A percentile compares a stretch with the other conserved stretches of the same genome.
These are phyloP conservation scores for Pachysandra terminalis DNA, from an alignment of 164 flowering plant species.

Conservation along the genomic window DNA sequence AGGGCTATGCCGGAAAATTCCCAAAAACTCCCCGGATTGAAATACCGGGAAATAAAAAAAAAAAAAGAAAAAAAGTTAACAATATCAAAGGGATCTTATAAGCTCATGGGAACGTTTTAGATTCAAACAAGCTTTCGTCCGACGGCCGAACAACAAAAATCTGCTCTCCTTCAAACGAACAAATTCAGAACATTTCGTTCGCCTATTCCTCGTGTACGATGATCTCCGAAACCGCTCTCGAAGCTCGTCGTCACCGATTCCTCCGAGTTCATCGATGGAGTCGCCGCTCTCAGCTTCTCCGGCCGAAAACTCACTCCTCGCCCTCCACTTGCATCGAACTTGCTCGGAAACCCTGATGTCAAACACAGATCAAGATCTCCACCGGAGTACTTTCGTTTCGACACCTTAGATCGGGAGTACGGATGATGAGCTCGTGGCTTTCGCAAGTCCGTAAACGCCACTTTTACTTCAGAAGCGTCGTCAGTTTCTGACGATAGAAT, in stretches of 20 bases:
- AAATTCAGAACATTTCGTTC: conserved; percentile 34
- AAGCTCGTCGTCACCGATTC: conserved; percentile 59
- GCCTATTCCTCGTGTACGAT: conserved; percentile 2
- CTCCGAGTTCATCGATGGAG: conserved; percentile 71
- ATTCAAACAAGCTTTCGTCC: not conserved
- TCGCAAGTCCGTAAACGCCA: conserved; percentile 20
- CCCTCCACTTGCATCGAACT: not conserved
- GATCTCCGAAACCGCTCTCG: conserved; percentile 22
- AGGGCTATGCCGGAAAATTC: too few relatives aligned
- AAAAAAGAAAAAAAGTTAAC: not conserved
- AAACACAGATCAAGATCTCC: conserved; percentile 57
- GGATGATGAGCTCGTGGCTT: conserved; percentile 14
- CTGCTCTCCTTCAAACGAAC: conserved; percentile 20
- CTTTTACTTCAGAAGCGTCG: conserved; percentile 29
- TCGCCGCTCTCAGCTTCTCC: conserved; percentile 38
- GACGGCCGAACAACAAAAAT: not conserved
- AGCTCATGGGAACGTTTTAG: not conserved
- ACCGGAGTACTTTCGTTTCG: conserved; percentile 29
- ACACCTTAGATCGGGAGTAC: conserved; percentile 19
- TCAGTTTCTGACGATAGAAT: conserved; percentile 23
- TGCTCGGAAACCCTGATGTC: conserved; percentile 22
- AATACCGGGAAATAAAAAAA: too few relatives aligned
- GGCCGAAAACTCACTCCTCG: not conserved
- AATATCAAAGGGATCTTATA: not conserved
- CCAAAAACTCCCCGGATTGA: conserved; percentile 11